Conservation (phyloP, 2,329 filamentous ascomycete species). For the Monosporascus cannonballus region DNA sequence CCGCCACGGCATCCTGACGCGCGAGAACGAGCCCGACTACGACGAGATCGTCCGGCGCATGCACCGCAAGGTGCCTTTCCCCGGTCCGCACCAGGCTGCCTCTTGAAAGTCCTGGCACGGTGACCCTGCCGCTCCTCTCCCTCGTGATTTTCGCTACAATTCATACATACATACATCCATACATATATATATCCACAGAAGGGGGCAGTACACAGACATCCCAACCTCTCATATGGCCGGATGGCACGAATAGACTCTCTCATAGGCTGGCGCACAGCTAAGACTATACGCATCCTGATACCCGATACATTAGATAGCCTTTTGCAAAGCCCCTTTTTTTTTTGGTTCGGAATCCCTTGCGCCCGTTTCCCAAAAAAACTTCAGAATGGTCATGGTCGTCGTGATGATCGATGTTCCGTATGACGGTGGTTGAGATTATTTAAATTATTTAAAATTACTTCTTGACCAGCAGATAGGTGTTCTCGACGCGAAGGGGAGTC, state of each 20-base stretch:
- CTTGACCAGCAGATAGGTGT: conserved; percentile 90
- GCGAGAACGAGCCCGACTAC: conserved; percentile 72
- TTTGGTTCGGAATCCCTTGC: background rate
- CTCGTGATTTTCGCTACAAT: background rate
- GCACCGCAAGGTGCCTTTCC: conserved; percentile 77
- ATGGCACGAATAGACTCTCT: background rate
- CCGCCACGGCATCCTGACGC: conserved; percentile 72
- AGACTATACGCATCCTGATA: background rate
- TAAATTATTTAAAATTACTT: conserved; percentile 47
- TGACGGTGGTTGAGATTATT: background rate
- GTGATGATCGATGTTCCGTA: background rate
- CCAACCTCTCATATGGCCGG: background rate
- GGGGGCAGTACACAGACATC: background rate
- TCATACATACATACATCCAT: background rate
- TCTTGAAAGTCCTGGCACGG: background rate
- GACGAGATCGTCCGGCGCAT: conserved; percentile 68
- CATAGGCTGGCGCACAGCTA: background rate
- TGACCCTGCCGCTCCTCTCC: background rate
- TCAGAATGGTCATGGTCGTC: background rate
- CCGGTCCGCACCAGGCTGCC: conserved; percentile 49
- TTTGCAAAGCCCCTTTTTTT: background rate
- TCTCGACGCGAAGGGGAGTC: conserved; percentile 83
- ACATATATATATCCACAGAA: background rate
- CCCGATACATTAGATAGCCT: background rate
- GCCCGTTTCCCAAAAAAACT: background rate